A percentile compares a stretch with the other conserved stretches of the same genome.
phyloP scores from a whole-genome alignment of 805 yeast species.

The Candida hungchunana region DNA sequence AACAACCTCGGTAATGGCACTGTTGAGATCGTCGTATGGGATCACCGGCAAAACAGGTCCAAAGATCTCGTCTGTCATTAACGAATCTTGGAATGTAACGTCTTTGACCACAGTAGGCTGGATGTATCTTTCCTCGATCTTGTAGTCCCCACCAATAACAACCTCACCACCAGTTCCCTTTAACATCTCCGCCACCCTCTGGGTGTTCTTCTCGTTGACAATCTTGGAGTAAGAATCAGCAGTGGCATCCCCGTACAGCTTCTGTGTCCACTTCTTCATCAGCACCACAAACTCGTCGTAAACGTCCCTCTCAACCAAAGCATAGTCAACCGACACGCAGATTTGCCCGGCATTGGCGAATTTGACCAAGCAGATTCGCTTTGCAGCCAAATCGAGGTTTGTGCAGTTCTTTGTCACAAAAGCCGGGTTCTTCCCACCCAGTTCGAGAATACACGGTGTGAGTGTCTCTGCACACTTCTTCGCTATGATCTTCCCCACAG shows the following conservation, averaged over 20 bases:
- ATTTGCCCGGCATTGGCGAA: slow-evolving; percentile 84
- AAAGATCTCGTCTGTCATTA: slow-evolving; percentile 76
- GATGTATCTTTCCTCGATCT: slow-evolving; percentile 42
- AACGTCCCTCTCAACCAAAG: slow-evolving; percentile 57
- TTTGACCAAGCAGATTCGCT: slow-evolving; percentile 74
- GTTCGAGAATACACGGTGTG: slow-evolving; percentile 77
- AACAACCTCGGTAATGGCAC: slow-evolving; percentile 41
- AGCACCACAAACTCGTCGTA: slow-evolving; percentile 44
- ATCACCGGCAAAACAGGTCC: slow-evolving; percentile 83
- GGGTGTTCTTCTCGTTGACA: slow-evolving; percentile 49
- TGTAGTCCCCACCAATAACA: slow-evolving; percentile 32
- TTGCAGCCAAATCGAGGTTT: slow-evolving; percentile 43
- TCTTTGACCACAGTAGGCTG: slow-evolving; percentile 71
- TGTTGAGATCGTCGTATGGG: slow-evolving; percentile 41
- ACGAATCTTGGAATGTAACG: slow-evolving; percentile 59
- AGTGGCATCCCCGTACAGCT: slow-evolving; percentile 42
- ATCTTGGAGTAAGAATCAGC: slow-evolving; percentile 47
- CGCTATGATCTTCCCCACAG: slow-evolving; percentile 75
- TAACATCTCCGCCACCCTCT: slow-evolving; percentile 42
- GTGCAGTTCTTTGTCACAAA: slow-evolving; percentile 53
- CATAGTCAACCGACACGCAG: slow-evolving; percentile 85
- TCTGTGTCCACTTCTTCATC: slow-evolving; percentile 36
- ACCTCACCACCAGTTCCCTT: slow-evolving; percentile 44
- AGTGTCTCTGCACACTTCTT: slow-evolving; percentile 78
- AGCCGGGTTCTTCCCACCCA: slow-evolving; percentile 92